Evolutionary conservation across 306 rosid genomes (phyloP).

Genomic region (Aeschynomene evenia): DNA sequence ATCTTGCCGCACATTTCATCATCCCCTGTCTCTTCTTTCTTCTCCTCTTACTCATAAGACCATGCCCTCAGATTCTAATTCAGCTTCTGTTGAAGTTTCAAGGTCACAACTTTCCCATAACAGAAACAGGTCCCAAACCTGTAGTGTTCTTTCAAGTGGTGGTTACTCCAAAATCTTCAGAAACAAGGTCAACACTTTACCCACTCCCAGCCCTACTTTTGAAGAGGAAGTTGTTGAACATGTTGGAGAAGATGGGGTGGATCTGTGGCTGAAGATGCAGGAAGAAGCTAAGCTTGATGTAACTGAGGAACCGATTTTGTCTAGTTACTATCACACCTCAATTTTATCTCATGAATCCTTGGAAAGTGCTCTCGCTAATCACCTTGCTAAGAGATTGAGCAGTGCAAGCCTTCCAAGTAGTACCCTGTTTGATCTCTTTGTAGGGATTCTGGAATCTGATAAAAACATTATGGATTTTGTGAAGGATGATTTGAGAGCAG

Average conservation of each 20-base stretch:
- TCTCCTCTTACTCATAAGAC: background rate
- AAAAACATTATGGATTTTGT: conserved; percentile 40
- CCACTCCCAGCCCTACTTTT: conserved; percentile 14
- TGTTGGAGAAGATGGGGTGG: conserved; percentile 13
- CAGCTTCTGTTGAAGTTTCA: conserved; percentile 38
- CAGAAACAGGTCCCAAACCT: conserved; percentile 33
- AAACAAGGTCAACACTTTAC: conserved; percentile 22
- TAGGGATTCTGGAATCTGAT: conserved; percentile 40
- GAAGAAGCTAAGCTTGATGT: conserved; percentile 63
- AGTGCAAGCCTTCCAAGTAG: conserved; percentile 42
- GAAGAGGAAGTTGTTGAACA: conserved; percentile 26
- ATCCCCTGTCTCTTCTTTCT: background rate
- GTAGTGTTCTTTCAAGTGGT: conserved; percentile 8
- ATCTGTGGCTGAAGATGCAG: conserved; percentile 64
- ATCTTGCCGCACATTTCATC: background rate
- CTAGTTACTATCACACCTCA: conserved; percentile 46
- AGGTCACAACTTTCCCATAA: conserved; percentile 36
- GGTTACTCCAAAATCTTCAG: conserved; percentile 35
- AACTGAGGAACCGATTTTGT: conserved; percentile 61
- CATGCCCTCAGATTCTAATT: background rate
- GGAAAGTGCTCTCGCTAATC: conserved; percentile 57
- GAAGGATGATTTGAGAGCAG: conserved; percentile 57
- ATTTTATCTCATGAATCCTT: conserved; percentile 57
- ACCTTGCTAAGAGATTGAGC: conserved; percentile 58
- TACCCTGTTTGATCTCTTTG: conserved; percentile 56